phyloP scores from a whole-genome alignment of 805 yeast genomes.

The Lachancea kluyveri region DNA sequence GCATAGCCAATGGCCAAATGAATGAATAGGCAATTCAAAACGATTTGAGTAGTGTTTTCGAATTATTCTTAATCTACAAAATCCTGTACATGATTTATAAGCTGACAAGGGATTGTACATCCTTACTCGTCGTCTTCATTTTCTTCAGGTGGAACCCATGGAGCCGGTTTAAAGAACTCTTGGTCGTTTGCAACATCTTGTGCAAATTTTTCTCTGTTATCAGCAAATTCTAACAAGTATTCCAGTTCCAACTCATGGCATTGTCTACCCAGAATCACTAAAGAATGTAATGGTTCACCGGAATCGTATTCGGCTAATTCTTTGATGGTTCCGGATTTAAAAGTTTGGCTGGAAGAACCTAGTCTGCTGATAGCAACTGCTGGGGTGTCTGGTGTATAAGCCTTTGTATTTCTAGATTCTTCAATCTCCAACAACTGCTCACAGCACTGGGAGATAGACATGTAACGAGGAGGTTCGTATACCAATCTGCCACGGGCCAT shows the following conservation, averaged over 20 bases:
- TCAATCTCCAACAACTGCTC: conserved; percentile 84
- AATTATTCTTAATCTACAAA: too few relatives aligned
- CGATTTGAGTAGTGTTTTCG: too few relatives aligned
- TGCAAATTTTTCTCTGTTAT: conserved; percentile 46
- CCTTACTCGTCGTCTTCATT: conserved; percentile 28
- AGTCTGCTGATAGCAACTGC: conserved; percentile 89
- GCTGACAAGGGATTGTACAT: too few relatives aligned
- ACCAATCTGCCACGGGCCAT: conserved; percentile 88
- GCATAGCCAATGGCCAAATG: too few relatives aligned
- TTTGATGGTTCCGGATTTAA: conserved; percentile 77
- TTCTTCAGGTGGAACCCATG: conserved; percentile 50
- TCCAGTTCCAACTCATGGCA: conserved; percentile 91
- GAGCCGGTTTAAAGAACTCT: conserved; percentile 67
- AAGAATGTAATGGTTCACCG: conserved; percentile 92
- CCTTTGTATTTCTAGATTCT: conserved; percentile 64
- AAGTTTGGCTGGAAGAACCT: conserved; percentile 77
- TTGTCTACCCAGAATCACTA: conserved; percentile 85
- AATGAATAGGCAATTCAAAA: too few relatives aligned
- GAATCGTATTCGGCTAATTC: conserved; percentile 79
- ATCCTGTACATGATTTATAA: too few relatives aligned
- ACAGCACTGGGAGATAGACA: conserved; percentile 88
- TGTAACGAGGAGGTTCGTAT: conserved; percentile 95
- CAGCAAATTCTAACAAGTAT: conserved; percentile 70
- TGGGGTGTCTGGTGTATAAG: conserved; percentile 83
- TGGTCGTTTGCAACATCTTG: conserved; percentile 45